Base-by-base conservation (phyloP, 371 early-diverging fungal species). In the Ordospora pajunii region DNA sequence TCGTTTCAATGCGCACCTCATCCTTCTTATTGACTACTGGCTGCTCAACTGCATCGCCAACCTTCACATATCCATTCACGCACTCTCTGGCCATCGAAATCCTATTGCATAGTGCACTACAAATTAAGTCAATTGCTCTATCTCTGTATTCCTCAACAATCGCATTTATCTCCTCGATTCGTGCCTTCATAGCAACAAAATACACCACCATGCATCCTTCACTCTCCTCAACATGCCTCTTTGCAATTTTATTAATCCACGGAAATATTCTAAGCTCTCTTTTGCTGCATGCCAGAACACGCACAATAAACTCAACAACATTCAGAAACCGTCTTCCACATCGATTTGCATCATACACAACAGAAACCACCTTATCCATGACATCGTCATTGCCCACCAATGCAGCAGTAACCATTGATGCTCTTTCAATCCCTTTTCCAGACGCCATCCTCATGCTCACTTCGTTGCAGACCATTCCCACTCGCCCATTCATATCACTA, bases 401-500 rank as follows among this genome's bases (percentile, higher is more conserved):
- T 37, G 40, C 14, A 1, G 58, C 27, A 2, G 58, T 58, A 58
- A 58, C 58, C 40, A 10, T 12, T 0, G 37, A 27, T 58, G 58
- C 58, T 14, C 58, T 58, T 2, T 58, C 17, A 37, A 58, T 27
- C 25, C 25, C 58, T 1, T 37, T 58, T 19, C 58, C 58, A 10
- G 3, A n/a, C 3, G n/a, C 27, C 27, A 58, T 58, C 58, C 58
- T 58, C 14, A n/a, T 58, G 58, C 40, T 58, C 40, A 58, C 19
- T 19, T 58, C 58, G 25, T 58, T 58, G 40, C 58, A 58, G 17
- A 58, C 32, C 27, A 58, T 37, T n/a, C 58, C 58, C n/a, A 58
- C 37, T 37, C 58, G 27, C 25, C 40, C 19, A 27, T 14, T 58
- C 37, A 58, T 17, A 14, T 12, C n/a, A 37, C 14, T 19, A 14